Base-by-base conservation (phyloP, 768 basidiomycete species). In the Tricholoma furcatifolium region DNA sequence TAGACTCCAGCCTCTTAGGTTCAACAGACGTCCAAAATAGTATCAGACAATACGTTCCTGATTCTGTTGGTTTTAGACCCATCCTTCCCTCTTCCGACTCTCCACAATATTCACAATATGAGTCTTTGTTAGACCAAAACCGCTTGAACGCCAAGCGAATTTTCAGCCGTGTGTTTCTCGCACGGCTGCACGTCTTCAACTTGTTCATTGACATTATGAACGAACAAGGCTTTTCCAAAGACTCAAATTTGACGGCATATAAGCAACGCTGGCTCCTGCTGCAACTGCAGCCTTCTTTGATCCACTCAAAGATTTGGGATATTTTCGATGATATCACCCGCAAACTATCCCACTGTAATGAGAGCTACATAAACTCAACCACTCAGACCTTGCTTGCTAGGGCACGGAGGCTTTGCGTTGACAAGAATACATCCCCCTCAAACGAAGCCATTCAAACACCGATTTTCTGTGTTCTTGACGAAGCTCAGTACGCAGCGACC, bases 401-500 rank as follows among this genome's bases (percentile, higher is more conserved):
- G 7, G 64, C 69, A 8, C 69, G 73, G 20, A 65, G 59, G 38
- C 56, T 64, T 8, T 68, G 67, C 47, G 24, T 59, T 3, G 51
- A 55, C 42, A 43, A 43, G 15, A 24, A 12, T 4, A 14, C 23
- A 39, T 18, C 44, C n/a, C 21, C 47, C 10, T 59, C 61, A 38
- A 58, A 50, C 12, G 50, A 56, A 27, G 55, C 60, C 23, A 57
- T 44, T 15, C 64, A 67, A 48, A 68, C 65, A 5, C 73, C 74
- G 6, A 54, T 78, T 18, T 78, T 76, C 58, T 75, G 73, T 52
- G 69, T 78, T 14, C 65, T 78, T 7, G 76, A 78, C 44, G 75
- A 78, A 61, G 75, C 74, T 10, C 75, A 78, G 53, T 66, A 70
- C 42, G 74, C 77, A 6, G 75, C 74, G 1, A 72, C 70, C 0